Conservation (phyloP, 2,329 filamentous ascomycete genomes). For the Diplodia intermedia region DNA sequence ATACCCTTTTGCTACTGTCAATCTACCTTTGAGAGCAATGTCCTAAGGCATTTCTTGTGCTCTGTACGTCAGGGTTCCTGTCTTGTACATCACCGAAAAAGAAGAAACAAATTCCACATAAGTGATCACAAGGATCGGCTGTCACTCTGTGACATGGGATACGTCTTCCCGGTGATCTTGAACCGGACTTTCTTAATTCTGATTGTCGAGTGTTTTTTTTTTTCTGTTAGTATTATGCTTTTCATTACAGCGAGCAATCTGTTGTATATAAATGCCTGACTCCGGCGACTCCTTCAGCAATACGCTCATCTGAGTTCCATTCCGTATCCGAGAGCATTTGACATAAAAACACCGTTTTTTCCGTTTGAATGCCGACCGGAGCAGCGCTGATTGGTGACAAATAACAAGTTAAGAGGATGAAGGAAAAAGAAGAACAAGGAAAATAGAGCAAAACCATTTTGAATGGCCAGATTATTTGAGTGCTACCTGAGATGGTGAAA, state of each 20-base stretch:
- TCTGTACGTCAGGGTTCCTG: not conserved
- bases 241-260: constrained; percentile 30
- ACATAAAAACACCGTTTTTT: constrained; percentile 26
- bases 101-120: not conserved
- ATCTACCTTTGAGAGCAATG: constrained; percentile 18
- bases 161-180: not conserved
- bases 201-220: constrained; percentile 17
- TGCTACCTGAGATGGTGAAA: constrained; percentile 18
- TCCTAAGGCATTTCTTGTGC: not conserved
- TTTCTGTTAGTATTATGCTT: constrained; percentile 29
- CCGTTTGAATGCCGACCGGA: constrained; percentile 28
- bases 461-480: constrained; percentile 12
- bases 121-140: not conserved
- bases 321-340: constrained; percentile 22
- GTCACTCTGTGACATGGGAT: not conserved
- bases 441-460: constrained; percentile 10
- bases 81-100: too few relatives aligned
- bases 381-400: constrained; percentile 26
- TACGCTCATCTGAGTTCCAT: constrained; percentile 28
- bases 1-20: constrained; percentile 30
- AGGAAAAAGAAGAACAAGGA: not conserved
- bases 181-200: not conserved
- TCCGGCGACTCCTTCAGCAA: constrained; percentile 28
- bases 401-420: constrained; percentile 7
- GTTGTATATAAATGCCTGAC: constrained; percentile 30